Evolutionary conservation across 108 stramenopile species (phyloP), one percentile per base, ranked within the genome.

Genomic region (Aurantiochytrium sp.): DNA sequence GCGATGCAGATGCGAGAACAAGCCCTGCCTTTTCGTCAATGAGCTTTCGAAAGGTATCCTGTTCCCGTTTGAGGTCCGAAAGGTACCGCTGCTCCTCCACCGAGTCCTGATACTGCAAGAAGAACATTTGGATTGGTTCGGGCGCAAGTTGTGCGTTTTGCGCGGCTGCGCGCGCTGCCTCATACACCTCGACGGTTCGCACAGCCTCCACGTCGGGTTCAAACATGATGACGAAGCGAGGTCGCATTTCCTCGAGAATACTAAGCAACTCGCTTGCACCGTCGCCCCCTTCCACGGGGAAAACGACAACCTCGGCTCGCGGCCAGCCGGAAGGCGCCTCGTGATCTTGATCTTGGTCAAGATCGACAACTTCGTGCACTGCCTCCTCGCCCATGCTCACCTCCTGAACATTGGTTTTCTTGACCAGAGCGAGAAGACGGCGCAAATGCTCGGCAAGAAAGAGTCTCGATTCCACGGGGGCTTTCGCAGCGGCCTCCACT

Each of bases 41-140:
- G 60, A 99, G 92, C 29, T 92, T 92, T 35, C 97, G 97, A 91
- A 99, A 99, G 0, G 97, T 95, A 23, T 95, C 94, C 88, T 97
- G 95, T 89, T 99, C 98, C 43, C 95, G 91, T 71, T 96, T 96
- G 59, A 99, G 91, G 5, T 93, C 69, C 35, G 97, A 96, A 58
- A 94, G 89, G 87, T 97, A 99, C n/a, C 92, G 95, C 60, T 97
- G 97, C 90, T 98, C 96, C 90, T 99, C 98, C 28, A 96, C 95
- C 89, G 96, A 96, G n/a, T 96, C 94, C 90, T 96, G 95, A 89
- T 97, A 98, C 43, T 96, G 92, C 59, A 98, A 91, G 72, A 98
- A 97, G 89, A 96, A 98, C 43, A 98, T 95, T 69, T 93, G 90
- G 12, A 97, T 60, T 23, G 64, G 64, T 8, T 69, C 64, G 8